Conservation (phyloP, 352 stramenopile species). For the Halophytophthora batemanensis region DNA sequence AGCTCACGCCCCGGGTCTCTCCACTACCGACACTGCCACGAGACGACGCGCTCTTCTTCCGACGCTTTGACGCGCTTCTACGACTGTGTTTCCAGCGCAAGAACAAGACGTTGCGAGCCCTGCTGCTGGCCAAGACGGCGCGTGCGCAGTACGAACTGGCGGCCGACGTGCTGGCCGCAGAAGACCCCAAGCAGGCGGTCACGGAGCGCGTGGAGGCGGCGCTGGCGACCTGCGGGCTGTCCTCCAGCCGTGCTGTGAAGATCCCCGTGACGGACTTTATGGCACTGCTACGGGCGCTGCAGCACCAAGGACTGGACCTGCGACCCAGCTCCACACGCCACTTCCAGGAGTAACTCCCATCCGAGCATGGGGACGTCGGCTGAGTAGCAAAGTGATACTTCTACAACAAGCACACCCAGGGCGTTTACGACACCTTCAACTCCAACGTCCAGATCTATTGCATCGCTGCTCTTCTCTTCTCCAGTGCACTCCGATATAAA, state of each 20-base stretch:
- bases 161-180: constrained; percentile 8
- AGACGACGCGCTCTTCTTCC: constrained; percentile 50
- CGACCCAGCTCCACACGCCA: constrained; percentile 61
- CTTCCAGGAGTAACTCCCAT: constrained; percentile 43
- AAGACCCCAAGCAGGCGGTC: constrained; percentile 32
- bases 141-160: constrained; percentile 28
- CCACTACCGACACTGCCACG: constrained; percentile 13
- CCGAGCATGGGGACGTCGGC: no score
- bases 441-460: no score
- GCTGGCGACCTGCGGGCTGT: constrained; percentile 42
- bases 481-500: background rate
- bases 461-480: background rate
- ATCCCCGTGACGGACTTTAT: constrained; percentile 61
- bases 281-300: constrained; percentile 48
- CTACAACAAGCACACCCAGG: no score
- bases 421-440: no score
- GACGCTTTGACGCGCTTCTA: constrained; percentile 76
- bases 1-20: constrained; percentile 35
- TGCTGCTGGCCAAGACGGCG: constrained; percentile 67
- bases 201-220: constrained; percentile 46
- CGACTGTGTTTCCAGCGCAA: constrained; percentile 77
- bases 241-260: constrained; percentile 58
- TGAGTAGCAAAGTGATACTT: no score
- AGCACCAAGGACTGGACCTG: constrained; percentile 41
- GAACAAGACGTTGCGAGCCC: constrained; percentile 83